These are phyloP conservation scores for Cadophora sp. DNA, from an alignment of 2,329 filamentous ascomycete genomes.

Conservation along the genomic window DNA sequence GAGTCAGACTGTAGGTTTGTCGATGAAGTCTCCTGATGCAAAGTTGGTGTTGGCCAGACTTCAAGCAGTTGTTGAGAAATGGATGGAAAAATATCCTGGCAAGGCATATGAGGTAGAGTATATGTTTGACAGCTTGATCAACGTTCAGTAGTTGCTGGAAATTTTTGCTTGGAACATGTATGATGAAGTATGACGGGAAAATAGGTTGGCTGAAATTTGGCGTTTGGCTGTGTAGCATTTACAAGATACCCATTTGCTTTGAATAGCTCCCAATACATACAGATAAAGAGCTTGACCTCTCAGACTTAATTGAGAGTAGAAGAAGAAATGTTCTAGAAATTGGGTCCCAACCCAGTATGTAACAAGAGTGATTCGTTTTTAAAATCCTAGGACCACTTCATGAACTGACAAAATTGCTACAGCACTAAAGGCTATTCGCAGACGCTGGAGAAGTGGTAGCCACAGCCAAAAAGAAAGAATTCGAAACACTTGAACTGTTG, in stretches of 20 bases:
- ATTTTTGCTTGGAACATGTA: not conserved
- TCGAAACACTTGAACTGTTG: not conserved
- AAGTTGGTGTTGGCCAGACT: conserved; percentile 23
- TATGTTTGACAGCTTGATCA: conserved; percentile 31
- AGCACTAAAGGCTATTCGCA: not conserved
- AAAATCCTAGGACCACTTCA: too few species aligned
- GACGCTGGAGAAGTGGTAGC: not conserved
- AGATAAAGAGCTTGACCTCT: not conserved
- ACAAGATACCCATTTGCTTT: conserved; percentile 40
- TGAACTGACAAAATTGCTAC: too few species aligned
- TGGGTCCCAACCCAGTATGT: not conserved
- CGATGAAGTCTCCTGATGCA: conserved; percentile 23
- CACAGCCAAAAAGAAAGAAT: not conserved
- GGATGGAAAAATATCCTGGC: conserved; percentile 27
- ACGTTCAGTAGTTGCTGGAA: conserved; percentile 4
- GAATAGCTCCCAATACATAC: not conserved
- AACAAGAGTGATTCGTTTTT: not conserved
- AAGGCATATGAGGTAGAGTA: conserved; percentile 31
- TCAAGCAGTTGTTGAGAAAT: conserved; percentile 31
- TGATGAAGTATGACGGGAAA: not conserved
- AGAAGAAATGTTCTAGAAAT: not conserved
- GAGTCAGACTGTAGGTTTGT: conserved; percentile 28
- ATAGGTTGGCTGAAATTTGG: conserved; percentile 20
- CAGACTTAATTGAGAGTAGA: not conserved
- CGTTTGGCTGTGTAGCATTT: conserved; percentile 32